Evolutionary conservation across 306 rosid species (phyloP).

Genomic region (Arachis stenosperma): DNA sequence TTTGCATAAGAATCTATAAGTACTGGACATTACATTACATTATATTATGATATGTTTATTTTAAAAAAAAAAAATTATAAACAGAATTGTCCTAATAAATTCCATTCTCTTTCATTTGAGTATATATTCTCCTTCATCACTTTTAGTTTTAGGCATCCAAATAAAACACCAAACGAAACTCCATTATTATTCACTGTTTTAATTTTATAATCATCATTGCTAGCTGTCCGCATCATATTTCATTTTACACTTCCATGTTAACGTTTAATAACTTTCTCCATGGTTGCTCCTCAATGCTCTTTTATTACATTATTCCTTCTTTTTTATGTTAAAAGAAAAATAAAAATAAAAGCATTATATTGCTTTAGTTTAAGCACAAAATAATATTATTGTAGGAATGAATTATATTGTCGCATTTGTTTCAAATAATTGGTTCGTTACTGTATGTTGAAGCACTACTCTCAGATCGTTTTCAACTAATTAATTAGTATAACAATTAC

Average conservation of each 20-base stretch:
- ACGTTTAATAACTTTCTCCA: constrained; percentile 23
- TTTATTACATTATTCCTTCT: neutral
- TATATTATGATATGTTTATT: neutral
- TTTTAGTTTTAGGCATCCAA: constrained; percentile 37
- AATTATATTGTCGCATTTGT: too few species aligned
- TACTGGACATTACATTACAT: constrained; percentile 25
- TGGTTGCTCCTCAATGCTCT: constrained; percentile 13
- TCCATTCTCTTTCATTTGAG: constrained; percentile 47
- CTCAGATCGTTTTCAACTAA: too few species aligned
- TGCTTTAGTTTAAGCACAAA: constrained; percentile 9
- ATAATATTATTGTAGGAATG: neutral
- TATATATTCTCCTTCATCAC: constrained; percentile 46
- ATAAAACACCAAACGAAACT: constrained; percentile 5
- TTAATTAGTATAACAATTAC: neutral
- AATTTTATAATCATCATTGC: constrained; percentile 21
- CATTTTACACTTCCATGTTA: constrained; percentile 13
- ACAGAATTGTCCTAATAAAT: constrained; percentile 55
- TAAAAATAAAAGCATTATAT: neutral
- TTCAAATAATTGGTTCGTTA: too few species aligned
- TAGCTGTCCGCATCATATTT: constrained; percentile 42
- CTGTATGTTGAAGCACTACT: too few species aligned
- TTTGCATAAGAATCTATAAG: constrained; percentile 57
- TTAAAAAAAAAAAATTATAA: constrained; percentile 14
- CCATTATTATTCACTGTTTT: constrained; percentile 27
- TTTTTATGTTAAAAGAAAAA: neutral